These are phyloP conservation scores for Phialemoniopsis sp. DNA, from an alignment of 2,329 filamentous ascomycete genomes.

Conservation along the genomic window DNA sequence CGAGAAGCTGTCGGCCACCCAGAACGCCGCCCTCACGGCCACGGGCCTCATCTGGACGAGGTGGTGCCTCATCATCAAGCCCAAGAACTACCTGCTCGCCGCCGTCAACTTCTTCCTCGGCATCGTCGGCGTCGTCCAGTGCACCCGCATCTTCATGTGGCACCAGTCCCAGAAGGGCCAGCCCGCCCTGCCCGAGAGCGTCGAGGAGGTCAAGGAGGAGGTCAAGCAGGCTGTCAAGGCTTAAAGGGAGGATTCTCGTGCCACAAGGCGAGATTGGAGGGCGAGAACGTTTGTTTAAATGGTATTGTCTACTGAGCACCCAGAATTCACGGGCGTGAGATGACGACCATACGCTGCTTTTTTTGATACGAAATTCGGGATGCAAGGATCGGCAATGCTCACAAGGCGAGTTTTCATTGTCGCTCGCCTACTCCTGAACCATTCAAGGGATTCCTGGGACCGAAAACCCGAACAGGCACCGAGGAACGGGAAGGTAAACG, in stretches of 20 bases:
- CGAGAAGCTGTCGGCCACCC: constrained; percentile 87
- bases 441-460: too few species aligned
- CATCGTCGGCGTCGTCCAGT: constrained; percentile 78
- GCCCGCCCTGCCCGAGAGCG: constrained; percentile 17
- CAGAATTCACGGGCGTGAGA: too few species aligned
- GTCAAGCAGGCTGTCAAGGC: constrained; percentile 12
- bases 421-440: too few species aligned
- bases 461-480: too few species aligned
- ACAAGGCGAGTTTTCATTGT: too few species aligned
- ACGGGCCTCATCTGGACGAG: constrained; percentile 97
- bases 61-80: constrained; percentile 97
- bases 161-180: constrained; percentile 55
- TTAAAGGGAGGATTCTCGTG: neutral
- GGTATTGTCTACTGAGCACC: too few species aligned
- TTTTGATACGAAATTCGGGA: too few species aligned
- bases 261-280: too few species aligned
- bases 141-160: constrained; percentile 69
- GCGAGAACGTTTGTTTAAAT: too few species aligned
- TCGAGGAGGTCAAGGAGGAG: constrained; percentile 34
- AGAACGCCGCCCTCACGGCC: constrained; percentile 84
- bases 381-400: too few species aligned
- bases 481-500: too few species aligned
- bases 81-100: constrained; percentile 89
- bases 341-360: too few species aligned
- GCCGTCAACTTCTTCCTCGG: constrained; percentile 98